Percentiles rank a stretch among this genome's conserved stretches.
These are phyloP conservation scores for Paecilomyces sp. DNA, from an alignment of 2,329 filamentous ascomycete species.

Conservation along the genomic window DNA sequence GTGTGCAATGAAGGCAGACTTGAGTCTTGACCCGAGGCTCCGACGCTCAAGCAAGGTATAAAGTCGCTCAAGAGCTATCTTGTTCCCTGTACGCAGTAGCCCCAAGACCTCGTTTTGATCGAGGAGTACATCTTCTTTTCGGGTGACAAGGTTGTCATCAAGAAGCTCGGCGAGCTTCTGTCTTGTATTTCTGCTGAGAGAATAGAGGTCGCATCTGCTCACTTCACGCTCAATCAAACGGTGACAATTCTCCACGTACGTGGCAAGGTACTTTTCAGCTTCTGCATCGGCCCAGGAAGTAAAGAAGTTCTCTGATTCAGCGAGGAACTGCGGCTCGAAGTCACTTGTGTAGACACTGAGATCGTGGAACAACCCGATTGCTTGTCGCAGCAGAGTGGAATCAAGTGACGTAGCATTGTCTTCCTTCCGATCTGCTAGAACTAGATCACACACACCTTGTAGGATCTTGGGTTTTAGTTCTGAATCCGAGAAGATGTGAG, in stretches of 20 bases:
- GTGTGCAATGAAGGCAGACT: conserved; percentile 68
- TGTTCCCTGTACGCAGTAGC: conserved; percentile 64
- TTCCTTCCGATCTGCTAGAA: conserved; percentile 62
- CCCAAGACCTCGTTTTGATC: conserved; percentile 61
- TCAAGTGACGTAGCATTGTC: conserved; percentile 50
- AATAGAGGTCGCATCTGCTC: conserved; percentile 69
- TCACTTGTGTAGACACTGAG: conserved; percentile 69
- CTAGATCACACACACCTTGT: conserved; percentile 68
- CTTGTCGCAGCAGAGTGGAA: conserved; percentile 59
- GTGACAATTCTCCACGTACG: conserved; percentile 67
- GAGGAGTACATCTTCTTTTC: conserved; percentile 60
- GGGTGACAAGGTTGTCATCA: conserved; percentile 63
- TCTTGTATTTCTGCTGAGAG: conserved; percentile 76
- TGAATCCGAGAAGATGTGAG: conserved; percentile 48
- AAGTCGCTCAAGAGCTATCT: conserved; percentile 64
- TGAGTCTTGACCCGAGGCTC: conserved; percentile 62
- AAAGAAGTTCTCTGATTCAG: conserved; percentile 62
- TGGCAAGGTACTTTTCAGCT: conserved; percentile 57
- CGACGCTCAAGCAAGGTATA: conserved; percentile 72
- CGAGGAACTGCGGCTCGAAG: conserved; percentile 72
- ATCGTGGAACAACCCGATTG: conserved; percentile 78
- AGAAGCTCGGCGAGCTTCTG: conserved; percentile 66
- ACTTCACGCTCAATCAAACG: conserved; percentile 65
- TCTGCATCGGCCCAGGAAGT: conserved; percentile 61
- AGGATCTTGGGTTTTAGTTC: conserved; percentile 49